Evolutionary conservation across 768 basidiomycete species (phyloP).

Genomic region (Mycena alexandri): DNA sequence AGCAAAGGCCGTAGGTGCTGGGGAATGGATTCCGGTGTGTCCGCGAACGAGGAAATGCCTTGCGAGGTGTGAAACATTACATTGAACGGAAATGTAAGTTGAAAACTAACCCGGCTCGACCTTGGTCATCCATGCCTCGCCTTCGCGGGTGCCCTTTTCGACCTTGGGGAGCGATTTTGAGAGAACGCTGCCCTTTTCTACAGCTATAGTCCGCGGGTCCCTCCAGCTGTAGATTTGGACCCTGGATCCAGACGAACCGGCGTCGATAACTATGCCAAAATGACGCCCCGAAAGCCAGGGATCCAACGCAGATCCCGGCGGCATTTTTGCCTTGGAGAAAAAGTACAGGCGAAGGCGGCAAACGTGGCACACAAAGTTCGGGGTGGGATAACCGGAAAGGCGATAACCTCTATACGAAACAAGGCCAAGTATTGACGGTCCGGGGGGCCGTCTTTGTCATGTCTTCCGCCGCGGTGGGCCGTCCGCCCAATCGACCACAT

Average conservation of each 20-base stretch:
- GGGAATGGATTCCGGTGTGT: constrained; percentile 76
- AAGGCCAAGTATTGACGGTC: constrained; percentile 3
- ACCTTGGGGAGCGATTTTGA: constrained; percentile 80
- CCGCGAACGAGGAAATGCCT: constrained; percentile 91
- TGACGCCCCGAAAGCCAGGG: constrained; percentile 84
- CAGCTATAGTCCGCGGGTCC: constrained; percentile 71
- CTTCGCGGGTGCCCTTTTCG: constrained; percentile 88
- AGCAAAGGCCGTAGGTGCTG: constrained; percentile 87
- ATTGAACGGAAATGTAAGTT: constrained; percentile 24
- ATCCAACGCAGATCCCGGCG: constrained; percentile 77
- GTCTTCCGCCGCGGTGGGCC: too few species aligned
- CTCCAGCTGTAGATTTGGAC: constrained; percentile 98
- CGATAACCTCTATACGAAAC: neutral
- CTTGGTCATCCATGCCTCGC: constrained; percentile 90
- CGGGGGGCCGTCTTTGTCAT: too few species aligned
- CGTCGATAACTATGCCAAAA: constrained; percentile 97
- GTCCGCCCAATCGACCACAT: too few species aligned
- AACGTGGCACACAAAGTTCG: constrained; percentile 24
- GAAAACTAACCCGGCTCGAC: constrained; percentile 88
- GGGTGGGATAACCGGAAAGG: neutral
- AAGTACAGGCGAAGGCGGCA: neutral
- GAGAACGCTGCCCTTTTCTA: constrained; percentile 66
- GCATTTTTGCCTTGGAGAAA: constrained; percentile 59
- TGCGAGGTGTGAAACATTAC: constrained; percentile 10
- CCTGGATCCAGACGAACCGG: constrained; percentile 96